Percentiles rank a stretch among this genome's conserved stretches.
phyloP scores from a whole-genome alignment of 805 yeast genomes.

The Yamadazyma olivae region DNA sequence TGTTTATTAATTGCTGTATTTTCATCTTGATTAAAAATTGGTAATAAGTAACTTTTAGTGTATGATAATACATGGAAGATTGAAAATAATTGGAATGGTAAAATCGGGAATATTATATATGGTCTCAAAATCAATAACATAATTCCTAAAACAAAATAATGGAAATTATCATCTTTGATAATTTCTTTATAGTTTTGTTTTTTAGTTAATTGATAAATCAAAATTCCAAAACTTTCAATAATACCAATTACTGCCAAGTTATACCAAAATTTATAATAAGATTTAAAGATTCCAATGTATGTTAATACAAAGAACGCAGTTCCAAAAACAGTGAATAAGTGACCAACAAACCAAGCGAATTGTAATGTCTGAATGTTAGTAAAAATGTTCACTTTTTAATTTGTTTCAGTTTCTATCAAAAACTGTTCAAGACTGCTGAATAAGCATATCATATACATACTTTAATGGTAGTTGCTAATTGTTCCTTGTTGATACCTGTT shows the following conservation, averaged over 20 bases:
- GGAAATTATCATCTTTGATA: conserved; percentile 60
- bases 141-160: conserved; percentile 61
- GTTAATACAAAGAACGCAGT: conserved; percentile 30
- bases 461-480: conserved; percentile 19
- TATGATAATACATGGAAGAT: conserved; percentile 80
- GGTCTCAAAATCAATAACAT: conserved; percentile 52
- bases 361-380: conserved; percentile 45
- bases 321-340: conserved; percentile 31
- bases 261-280: conserved; percentile 43
- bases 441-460: too few species aligned
- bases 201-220: conserved; percentile 54
- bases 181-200: conserved; percentile 24
- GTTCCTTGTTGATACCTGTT: conserved; percentile 8
- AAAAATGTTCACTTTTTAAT: neutral
- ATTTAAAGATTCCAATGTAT: conserved; percentile 26
- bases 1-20: conserved; percentile 33
- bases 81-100: conserved; percentile 77
- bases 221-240: conserved; percentile 71
- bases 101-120: conserved; percentile 55
- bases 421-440: too few species aligned
- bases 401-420: neutral
- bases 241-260: conserved; percentile 60
- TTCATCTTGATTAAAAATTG: conserved; percentile 44
- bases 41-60: conserved; percentile 61
- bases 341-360: conserved; percentile 71